A percentile compares a stretch with the other conserved stretches of the same genome.
These are phyloP conservation scores for Diplodia scrobiculata DNA, from an alignment of 2,329 filamentous ascomycete species.

Conservation along the genomic window DNA sequence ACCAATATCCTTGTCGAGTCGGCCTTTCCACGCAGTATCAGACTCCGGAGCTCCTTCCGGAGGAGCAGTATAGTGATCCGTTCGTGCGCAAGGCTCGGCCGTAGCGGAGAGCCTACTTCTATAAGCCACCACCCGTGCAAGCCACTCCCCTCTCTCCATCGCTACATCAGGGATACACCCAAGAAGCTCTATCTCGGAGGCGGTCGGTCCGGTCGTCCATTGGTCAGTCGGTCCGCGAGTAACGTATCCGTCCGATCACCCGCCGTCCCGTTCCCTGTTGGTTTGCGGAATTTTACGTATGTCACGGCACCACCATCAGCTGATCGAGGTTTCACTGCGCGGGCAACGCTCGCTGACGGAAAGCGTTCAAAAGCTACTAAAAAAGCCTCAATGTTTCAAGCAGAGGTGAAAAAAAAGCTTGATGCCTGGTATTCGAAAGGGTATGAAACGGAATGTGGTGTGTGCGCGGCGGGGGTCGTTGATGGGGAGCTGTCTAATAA, in stretches of 20 bases:
- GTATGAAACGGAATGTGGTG: background rate
- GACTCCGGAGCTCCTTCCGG: conserved; percentile 1
- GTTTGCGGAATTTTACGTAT: background rate
- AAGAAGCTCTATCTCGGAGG: background rate
- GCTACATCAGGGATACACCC: background rate
- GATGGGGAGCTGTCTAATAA: background rate
- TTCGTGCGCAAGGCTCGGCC: background rate
- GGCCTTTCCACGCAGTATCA: background rate
- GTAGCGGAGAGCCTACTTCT: background rate
- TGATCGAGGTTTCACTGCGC: background rate
- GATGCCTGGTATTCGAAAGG: background rate
- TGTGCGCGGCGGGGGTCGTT: background rate
- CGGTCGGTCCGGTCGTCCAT: background rate
- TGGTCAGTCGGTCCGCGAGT: background rate
- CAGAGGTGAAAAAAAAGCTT: background rate
- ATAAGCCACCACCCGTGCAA: background rate
- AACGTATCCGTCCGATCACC: background rate
- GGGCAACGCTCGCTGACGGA: background rate
- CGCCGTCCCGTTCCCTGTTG: background rate
- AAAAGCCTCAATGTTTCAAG: background rate
- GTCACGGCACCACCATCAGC: conserved; percentile 2
- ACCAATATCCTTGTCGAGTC: background rate
- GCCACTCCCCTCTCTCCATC: background rate
- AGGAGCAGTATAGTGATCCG: background rate
- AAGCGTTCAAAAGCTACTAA: background rate